Conservation (phyloP, 345 rosid species). For the Eucalyptus fibrosa region DNA sequence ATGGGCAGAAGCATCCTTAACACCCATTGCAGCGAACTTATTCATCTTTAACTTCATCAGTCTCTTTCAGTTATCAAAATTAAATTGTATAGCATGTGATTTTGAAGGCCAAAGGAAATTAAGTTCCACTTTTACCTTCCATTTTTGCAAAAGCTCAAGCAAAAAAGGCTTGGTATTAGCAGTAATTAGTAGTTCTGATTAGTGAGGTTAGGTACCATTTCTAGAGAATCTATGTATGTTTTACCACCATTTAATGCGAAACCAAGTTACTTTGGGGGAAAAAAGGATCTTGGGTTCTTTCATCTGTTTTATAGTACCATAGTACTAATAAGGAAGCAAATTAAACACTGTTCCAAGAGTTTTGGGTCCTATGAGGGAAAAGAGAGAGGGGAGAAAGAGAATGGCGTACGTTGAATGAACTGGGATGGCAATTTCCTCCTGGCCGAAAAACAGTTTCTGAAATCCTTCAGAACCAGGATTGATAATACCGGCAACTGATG, state of each 20-base stretch:
- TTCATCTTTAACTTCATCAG: neutral
- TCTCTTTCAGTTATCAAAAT: neutral
- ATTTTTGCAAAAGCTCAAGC: neutral
- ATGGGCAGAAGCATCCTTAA: neutral
- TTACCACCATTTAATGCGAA: neutral
- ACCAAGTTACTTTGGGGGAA: neutral
- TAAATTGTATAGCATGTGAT: neutral
- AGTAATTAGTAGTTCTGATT: neutral
- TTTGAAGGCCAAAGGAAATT: neutral
- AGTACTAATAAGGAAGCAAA: neutral
- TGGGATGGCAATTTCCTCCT: conserved; percentile 97
- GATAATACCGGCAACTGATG: conserved; percentile 94
- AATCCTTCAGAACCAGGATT: conserved; percentile 95
- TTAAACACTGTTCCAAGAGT: neutral
- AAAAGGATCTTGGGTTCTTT: neutral
- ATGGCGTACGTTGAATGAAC: conserved; percentile 71
- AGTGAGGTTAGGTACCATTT: neutral
- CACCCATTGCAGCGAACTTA: neutral
- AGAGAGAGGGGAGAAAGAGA: neutral
- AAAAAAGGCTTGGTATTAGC: neutral
- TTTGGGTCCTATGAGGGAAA: neutral
- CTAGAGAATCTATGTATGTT: neutral
- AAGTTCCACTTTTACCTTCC: neutral
- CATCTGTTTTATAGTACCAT: neutral
- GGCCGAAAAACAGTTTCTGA: conserved; percentile 94